Evolutionary conservation across 306 rosid genomes (phyloP).

Genomic region (Casuarina cunninghamiana): DNA sequence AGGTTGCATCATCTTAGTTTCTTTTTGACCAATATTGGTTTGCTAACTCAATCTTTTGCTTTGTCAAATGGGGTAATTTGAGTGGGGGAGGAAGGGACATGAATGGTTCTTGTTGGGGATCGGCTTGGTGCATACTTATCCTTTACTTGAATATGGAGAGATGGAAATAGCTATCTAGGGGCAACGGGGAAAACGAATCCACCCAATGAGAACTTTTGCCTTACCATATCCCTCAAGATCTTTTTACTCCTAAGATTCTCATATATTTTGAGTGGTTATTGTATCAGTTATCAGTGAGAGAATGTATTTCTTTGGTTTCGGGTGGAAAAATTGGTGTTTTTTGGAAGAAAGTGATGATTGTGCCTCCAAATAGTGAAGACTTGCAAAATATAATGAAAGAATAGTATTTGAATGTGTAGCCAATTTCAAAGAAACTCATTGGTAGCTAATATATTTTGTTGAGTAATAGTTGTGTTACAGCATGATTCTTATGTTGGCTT

Average conservation of each 20-base stretch:
- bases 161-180: too few species aligned
- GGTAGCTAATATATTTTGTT: slow-evolving; percentile 40
- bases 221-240: neutral
- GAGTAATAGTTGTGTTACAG: neutral
- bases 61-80: too few species aligned
- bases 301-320: slow-evolving; percentile 30
- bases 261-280: neutral
- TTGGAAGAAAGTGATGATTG: slow-evolving; percentile 81
- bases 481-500: neutral
- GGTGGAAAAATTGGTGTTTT: slow-evolving; percentile 61
- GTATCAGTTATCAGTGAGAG: slow-evolving; percentile 7
- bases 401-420: slow-evolving; percentile 55
- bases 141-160: too few species aligned
- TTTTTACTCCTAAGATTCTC: neutral
- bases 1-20: neutral
- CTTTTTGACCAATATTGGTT: neutral
- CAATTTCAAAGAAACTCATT: slow-evolving; percentile 49
- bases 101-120: too few species aligned
- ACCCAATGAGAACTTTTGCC: neutral
- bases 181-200: neutral
- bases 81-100: too few species aligned
- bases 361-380: slow-evolving; percentile 58
- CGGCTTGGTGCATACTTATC: too few species aligned
- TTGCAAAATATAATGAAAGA: slow-evolving; percentile 58
- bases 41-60: neutral